A percentile compares a stretch with the other conserved stretches of the same genome.
Evolutionary conservation across 768 basidiomycete species (phyloP).

Genomic region (Myochromella boudieri): DNA sequence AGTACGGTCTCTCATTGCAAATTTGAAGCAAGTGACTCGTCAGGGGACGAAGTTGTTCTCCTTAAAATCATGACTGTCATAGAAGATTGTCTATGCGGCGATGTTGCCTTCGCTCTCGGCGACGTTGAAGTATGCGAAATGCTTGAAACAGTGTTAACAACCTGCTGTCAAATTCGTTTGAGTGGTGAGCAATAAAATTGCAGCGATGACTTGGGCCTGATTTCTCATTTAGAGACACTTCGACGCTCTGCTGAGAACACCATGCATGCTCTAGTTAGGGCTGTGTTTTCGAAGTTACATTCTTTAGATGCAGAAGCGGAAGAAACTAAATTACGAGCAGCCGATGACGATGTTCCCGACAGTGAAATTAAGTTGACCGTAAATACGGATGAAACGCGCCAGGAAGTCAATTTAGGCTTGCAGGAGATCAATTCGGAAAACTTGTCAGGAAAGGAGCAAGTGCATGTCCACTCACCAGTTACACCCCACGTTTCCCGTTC

Average conservation of each 20-base stretch:
- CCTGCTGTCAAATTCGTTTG: slow-evolving; percentile 95
- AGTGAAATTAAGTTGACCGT: slow-evolving; percentile 16
- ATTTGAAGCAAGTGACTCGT: slow-evolving; percentile 95
- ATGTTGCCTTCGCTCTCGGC: slow-evolving; percentile 70
- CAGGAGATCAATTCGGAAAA: slow-evolving; percentile 12
- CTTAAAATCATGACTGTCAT: slow-evolving; percentile 90
- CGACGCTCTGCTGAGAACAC: slow-evolving; percentile 86
- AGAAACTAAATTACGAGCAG: slow-evolving; percentile 60
- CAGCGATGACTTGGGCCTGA: slow-evolving; percentile 10
- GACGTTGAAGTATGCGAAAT: slow-evolving; percentile 98
- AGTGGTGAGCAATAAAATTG: slow-evolving; percentile 63
- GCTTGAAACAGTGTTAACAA: slow-evolving; percentile 95
- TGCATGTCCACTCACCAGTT: no score
- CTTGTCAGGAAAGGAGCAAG: slow-evolving; percentile 12
- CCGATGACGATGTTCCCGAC: slow-evolving; percentile 44
- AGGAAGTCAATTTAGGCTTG: slow-evolving; percentile 22
- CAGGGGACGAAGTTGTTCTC: slow-evolving; percentile 96
- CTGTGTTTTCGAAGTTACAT: slow-evolving; percentile 76
- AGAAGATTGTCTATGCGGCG: slow-evolving; percentile 74
- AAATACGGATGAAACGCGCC: slow-evolving; percentile 29
- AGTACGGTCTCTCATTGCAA: slow-evolving; percentile 93
- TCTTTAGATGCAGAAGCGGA: slow-evolving; percentile 62
- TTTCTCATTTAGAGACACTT: slow-evolving; percentile 62
- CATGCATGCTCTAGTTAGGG: slow-evolving; percentile 85
- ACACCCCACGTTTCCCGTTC: slow-evolving; percentile 31